Percentiles rank a stretch among this genome's conserved stretches.
phyloP scores from a whole-genome alignment of 176 grass and related monocot genomes.

The Eleusine coracana region DNA sequence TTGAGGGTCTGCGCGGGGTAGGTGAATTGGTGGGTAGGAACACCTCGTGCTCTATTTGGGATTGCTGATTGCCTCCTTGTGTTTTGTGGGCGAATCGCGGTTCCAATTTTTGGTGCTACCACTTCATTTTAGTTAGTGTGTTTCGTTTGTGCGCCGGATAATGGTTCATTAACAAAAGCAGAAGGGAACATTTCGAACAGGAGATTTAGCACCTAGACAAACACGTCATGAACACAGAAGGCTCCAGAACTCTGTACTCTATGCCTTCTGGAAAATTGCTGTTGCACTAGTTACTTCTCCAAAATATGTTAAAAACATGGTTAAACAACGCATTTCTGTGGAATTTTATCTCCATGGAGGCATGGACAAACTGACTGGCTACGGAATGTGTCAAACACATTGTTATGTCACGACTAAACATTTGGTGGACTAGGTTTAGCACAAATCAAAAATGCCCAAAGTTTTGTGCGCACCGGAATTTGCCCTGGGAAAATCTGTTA shows the following conservation, averaged over 20 bases:
- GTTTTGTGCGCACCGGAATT: not conserved
- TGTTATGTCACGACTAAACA: too few relatives aligned
- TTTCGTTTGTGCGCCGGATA: not conserved
- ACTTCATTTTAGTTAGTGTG: too few relatives aligned
- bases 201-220: not conserved
- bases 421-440: too few relatives aligned
- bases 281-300: not conserved
- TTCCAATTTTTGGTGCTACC: not conserved
- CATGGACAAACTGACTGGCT: not conserved
- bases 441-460: not conserved
- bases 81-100: not conserved
- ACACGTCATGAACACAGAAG: not conserved
- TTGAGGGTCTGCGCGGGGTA: not conserved
- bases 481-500: not conserved
- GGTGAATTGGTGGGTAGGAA: not conserved
- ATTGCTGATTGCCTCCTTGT: not conserved
- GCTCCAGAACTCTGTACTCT: not conserved
- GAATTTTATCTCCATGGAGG: not conserved
- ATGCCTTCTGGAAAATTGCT: not conserved
- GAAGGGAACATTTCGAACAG: not conserved
- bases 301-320: not conserved
- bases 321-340: not conserved
- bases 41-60: not conserved
- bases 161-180: not conserved
- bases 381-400: too few relatives aligned